Base-by-base conservation (phyloP, 495 filamentous ascomycete species). In the Aspergillus bertholletiae region DNA sequence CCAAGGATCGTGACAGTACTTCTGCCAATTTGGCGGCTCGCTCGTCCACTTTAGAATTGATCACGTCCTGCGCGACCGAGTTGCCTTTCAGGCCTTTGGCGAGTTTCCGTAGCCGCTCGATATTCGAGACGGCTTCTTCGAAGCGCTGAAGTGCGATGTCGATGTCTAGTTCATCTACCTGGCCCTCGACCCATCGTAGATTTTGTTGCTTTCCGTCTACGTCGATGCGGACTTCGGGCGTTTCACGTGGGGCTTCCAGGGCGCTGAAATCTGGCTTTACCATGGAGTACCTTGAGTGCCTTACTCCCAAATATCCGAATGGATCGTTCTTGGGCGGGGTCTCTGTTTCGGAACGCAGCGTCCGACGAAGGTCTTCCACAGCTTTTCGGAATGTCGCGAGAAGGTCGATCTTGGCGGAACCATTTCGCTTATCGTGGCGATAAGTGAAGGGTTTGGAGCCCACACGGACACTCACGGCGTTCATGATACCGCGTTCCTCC, bases 171-270 rank as follows among this genome's bases (percentile, higher is more conserved):
- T 96, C 92, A 64, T 99, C 94, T 61, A 99, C 86, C 71, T 97
- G 91, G 40, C 83, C 81, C 64, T 99, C 94, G 0, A 97, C 91
- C 89, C 89, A 96, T 20, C 94, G 88, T 17, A 99, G 78, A 61
- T 92, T 96, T 66, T 96, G 89, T 60, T 96, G 92, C 61, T 95
- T 93, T 21, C 95, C 94, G 60, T 97, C 94, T 23, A 97, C 91
- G 58, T 97, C 95, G 54, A 99, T 91, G 32, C 95, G 78, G 70
- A 96, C 82, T 44, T 83, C 83, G 0, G 83, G 75, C 24, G 74
- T 75, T 58, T 92, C 87, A 61, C 93, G 87, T 13, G 90, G 75
- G 17, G 85, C 68, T 2, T 88, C 85, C 1, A 81, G 84, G 41
- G 88, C 84, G 2, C 84, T 84, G 5, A 86, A 77, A 11, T 74